Percentiles rank a stretch among this genome's conserved stretches.
Evolutionary conservation across 148 eudicot species (phyloP).

Genomic region (Rhododendron henanense): DNA sequence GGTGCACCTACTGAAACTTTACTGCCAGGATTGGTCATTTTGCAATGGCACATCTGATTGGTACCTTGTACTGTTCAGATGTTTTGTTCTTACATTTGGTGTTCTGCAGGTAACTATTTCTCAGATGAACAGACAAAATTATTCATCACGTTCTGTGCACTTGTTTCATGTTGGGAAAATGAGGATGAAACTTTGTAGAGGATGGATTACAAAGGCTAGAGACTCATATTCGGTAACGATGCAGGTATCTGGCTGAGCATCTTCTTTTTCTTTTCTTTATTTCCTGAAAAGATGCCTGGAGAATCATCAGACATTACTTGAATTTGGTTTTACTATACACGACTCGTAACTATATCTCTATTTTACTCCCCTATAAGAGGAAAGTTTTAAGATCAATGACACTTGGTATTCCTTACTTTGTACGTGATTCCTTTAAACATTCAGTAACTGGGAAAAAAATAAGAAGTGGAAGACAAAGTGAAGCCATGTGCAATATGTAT

Average conservation of each 20-base stretch:
- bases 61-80: background rate
- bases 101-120: conserved; percentile 73
- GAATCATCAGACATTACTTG: background rate
- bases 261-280: background rate
- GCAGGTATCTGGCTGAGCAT: conserved; percentile 49
- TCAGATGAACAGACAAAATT: conserved; percentile 88
- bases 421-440: background rate
- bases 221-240: conserved; percentile 79
- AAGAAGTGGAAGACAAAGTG: background rate
- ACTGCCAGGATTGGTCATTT: background rate
- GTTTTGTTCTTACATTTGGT: background rate
- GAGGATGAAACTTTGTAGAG: conserved; percentile 79
- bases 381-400: background rate
- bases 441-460: background rate
- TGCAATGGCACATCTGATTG: background rate
- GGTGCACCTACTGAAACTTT: background rate
- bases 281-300: background rate
- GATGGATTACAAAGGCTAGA: conserved; percentile 92
- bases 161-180: conserved; percentile 77
- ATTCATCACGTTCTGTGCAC: conserved; percentile 84
- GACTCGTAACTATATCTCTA: background rate
- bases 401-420: background rate
- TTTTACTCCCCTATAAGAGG: background rate
- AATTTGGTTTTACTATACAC: background rate
- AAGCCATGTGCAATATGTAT: background rate